phyloP scores from a whole-genome alignment of 2,329 filamentous ascomycete genomes.

The Xylariaceae sp. region DNA sequence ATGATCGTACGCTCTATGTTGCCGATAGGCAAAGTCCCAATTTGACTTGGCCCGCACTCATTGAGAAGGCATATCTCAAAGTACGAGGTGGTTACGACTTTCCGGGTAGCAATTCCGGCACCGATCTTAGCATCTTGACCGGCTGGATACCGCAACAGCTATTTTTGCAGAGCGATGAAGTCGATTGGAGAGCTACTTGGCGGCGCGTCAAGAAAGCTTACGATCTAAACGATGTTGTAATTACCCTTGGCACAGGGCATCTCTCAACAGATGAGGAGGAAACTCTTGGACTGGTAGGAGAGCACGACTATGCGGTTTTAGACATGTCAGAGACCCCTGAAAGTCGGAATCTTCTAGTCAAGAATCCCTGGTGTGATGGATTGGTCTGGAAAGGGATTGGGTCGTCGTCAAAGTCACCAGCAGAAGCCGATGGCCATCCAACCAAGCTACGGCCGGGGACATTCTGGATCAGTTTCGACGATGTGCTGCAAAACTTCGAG shows the following conservation, averaged over 20 bases:
- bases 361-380: constrained; percentile 93
- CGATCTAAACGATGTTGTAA: constrained; percentile 70
- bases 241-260: constrained; percentile 86
- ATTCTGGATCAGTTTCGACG: constrained; percentile 89
- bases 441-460: constrained; percentile 57
- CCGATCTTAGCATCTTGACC: constrained; percentile 85
- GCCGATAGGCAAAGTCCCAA: constrained; percentile 75
- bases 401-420: constrained; percentile 27
- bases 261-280: constrained; percentile 72
- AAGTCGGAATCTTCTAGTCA: constrained; percentile 69
- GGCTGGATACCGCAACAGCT: constrained; percentile 97
- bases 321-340: constrained; percentile 62
- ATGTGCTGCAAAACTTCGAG: constrained; percentile 86
- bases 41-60: constrained; percentile 84
- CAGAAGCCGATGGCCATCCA: constrained; percentile 23
- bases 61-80: constrained; percentile 97
- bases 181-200: constrained; percentile 74
- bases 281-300: constrained; percentile 73
- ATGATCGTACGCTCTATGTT: constrained; percentile 73
- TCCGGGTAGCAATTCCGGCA: constrained; percentile 93
- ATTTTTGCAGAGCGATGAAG: constrained; percentile 80
- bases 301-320: constrained; percentile 92
- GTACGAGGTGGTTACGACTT: constrained; percentile 95
- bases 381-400: constrained; percentile 61
- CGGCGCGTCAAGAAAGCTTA: constrained; percentile 68